Base-by-base conservation (phyloP, 768 basidiomycete genomes). In the Lactarius quietus region DNA sequence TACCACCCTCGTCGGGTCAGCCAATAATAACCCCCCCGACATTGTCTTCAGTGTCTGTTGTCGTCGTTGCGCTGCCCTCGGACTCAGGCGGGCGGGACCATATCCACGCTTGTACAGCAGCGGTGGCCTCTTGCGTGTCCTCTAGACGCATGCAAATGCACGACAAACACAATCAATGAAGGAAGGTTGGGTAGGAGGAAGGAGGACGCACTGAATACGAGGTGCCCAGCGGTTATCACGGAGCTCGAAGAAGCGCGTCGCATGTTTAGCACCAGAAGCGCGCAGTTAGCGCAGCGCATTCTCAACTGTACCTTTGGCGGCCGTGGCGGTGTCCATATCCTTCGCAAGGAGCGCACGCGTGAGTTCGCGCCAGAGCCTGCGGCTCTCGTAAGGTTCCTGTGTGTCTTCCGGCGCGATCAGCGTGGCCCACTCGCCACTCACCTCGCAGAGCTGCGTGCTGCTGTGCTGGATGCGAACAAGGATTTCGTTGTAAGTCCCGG, bases 261-360 rank as follows among this genome's bases (percentile, higher is more conserved):
- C 78, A 70, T 90, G 87, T 58, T 77, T 78, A 68, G 84, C 80
- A 6, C 91, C 92, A 23, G 75, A 83, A 72, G 82, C 85, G 41
- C 92, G 86, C 61, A 83, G 76, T 70, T 97, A 94, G 56, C 97
- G 82, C 77, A 98, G 95, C 29, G 86, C 86, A 68, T 96, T 94
- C 78, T 99, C 97, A 1, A 99, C 92, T 15, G 82, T 82, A 2
- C 85, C 84, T 81, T 99, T 99, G 57, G 93, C 92, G 31, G 84
- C 84, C 5, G 95, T 97, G 28, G 97, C 97, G 14, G 85, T 87
- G 70, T 95, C 93, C 93, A 98, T 96, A 74, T 99, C 94, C 72
- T 89, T 92, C 36, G 80, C 80, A 33, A 82, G 74, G 76, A 99
- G 98, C 23, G 96, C 97, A 20, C 81, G 78, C 29, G 97, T 98